Base-by-base conservation (phyloP, 2,329 filamentous ascomycete genomes). In the Colletotrichum sp. region DNA sequence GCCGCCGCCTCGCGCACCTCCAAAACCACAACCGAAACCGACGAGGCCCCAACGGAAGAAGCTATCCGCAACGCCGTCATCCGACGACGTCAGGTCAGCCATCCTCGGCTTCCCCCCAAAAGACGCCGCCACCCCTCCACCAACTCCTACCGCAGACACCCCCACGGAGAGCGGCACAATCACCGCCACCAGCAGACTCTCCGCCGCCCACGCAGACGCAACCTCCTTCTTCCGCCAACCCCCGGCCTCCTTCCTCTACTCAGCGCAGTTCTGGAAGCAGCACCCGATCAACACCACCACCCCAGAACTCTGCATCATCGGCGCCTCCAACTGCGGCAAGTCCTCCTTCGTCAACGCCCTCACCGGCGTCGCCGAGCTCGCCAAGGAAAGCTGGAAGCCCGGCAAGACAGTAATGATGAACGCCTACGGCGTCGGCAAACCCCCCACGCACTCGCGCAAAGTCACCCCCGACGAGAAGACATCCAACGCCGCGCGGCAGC, bases 301-400 rank as follows among this genome's bases (percentile, higher is more conserved):
- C 6, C 91, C 91, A 60, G 91, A 92, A 78, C 90, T 98, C 67
- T 94, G 95, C 81, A 90, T 98, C 61, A 91, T 98, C 48, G 95
- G 95, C 59, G 95, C 96, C 80, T 96, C 95, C 78, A 98, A 98
- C 82, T 95, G 96, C 57, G 95, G 95, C 81, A 98, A 98, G 83
- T 97, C 95, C 3, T 95, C 95, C 19, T 94, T 98, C 79, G 93
- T 98, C 85, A 98, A 98, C 81, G 94, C 94, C 22, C 90, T 98
- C 39, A 91, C 93, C 3, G 93, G 93, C 39, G 78, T 80, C 5
- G 25, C 30, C 22, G 76, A 80, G 28, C 82, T 89, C 8, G 90
- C 90, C 15, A 85, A 87, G 64, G 89, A 89, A 28, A 90, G 89
- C 80, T 82, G 85, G 19, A 84, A 83, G 25, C 88, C 90, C 1